Conservation (phyloP, 2,329 filamentous ascomycete species). For the Cadophora luteo-olivacea region DNA sequence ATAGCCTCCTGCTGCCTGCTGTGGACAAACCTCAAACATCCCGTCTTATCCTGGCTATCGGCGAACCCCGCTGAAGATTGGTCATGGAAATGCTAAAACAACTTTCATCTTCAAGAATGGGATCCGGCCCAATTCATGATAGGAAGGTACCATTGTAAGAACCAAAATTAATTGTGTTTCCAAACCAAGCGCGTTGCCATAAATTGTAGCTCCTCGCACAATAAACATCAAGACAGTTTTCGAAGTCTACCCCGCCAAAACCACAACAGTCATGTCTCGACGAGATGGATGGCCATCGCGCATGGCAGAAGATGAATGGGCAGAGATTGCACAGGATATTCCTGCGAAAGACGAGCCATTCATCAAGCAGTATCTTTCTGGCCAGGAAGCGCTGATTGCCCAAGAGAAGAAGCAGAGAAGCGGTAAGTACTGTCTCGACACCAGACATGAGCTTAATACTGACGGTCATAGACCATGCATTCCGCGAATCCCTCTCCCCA, state of each 20-base stretch:
- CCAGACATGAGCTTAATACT: slow-evolving; percentile 41
- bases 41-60: slow-evolving; percentile 26
- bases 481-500: slow-evolving; percentile 77
- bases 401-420: slow-evolving; percentile 85
- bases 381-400: slow-evolving; percentile 75
- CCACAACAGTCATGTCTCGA: slow-evolving; percentile 33
- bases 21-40: neutral
- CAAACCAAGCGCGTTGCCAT: neutral
- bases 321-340: slow-evolving; percentile 61
- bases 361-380: slow-evolving; percentile 80
- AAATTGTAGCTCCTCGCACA: neutral
- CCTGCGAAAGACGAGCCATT: slow-evolving; percentile 72
- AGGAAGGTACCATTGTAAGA: slow-evolving; percentile 11
- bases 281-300: slow-evolving; percentile 41
- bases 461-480: slow-evolving; percentile 64
- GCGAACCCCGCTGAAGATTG: slow-evolving; percentile 31
- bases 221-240: neutral
- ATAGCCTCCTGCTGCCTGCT: neutral
- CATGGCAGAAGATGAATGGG: slow-evolving; percentile 61
- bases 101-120: slow-evolving; percentile 21
- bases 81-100: neutral
- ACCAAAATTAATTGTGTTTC: neutral
- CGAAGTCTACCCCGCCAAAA: neutral
- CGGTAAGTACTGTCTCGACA: slow-evolving; percentile 56
- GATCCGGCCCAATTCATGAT: slow-evolving; percentile 15